A percentile compares a stretch with the other conserved stretches of the same genome.
phyloP scores from a whole-genome alignment of 805 yeast species.

The Suhomyces sp. region DNA sequence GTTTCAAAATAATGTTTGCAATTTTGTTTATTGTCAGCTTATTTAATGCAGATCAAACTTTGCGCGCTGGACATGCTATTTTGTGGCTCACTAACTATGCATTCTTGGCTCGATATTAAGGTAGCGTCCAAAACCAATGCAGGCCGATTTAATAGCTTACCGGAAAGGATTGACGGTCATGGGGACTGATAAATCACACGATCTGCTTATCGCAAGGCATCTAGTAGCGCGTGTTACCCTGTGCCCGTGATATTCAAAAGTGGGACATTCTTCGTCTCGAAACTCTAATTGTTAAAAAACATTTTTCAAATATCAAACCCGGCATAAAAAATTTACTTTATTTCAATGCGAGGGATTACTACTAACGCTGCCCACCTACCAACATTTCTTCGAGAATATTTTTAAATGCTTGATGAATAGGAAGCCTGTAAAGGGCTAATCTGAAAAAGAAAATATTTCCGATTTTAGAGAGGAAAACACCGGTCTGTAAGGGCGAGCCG shows the following conservation, averaged over 20 bases:
- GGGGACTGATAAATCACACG: not conserved
- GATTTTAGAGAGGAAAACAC: not conserved
- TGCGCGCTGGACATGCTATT: not conserved
- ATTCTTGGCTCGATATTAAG: not conserved
- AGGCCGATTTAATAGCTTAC: not conserved
- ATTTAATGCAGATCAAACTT: not conserved
- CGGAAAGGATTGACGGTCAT: not conserved
- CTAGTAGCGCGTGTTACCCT: not conserved
- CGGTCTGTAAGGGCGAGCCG: not conserved
- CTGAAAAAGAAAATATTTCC: not conserved
- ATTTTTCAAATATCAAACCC: not conserved
- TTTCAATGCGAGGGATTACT: not conserved
- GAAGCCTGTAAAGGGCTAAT: not conserved
- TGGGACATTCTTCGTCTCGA: not conserved
- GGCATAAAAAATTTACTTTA: not conserved
- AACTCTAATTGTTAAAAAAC: not conserved
- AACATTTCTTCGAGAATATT: not conserved
- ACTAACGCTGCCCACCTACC: not conserved
- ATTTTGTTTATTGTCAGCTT: not conserved
- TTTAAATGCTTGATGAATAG: not conserved
- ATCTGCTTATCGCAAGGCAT: not conserved
- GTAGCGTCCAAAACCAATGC: not conserved
- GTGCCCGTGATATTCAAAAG: not conserved
- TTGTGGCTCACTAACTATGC: not conserved
- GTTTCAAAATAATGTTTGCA: not conserved